These are phyloP conservation scores for Sporisorium exsertum DNA, from an alignment of 1,284 basidiomycete species.

Conservation along the genomic window DNA sequence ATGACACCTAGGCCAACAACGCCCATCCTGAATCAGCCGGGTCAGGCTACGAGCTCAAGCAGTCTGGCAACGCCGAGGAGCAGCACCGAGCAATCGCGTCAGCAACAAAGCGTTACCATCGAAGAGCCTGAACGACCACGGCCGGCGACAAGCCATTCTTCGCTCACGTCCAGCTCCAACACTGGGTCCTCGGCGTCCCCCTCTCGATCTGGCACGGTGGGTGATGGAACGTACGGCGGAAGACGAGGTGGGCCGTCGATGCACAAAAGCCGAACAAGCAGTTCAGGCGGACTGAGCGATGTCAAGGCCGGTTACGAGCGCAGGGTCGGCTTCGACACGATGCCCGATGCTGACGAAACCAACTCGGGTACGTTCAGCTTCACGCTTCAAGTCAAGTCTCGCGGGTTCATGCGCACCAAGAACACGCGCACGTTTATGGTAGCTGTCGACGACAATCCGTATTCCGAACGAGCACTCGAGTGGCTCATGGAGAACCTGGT, in stretches of 20 bases:
- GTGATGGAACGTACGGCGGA: constrained; percentile 55
- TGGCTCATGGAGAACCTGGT: constrained; percentile 80
- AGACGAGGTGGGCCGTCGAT: constrained; percentile 41
- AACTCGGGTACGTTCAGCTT: constrained; percentile 60
- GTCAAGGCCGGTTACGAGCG: constrained; percentile 60
- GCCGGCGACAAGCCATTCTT: constrained; percentile 22
- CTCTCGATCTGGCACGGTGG: constrained; percentile 33
- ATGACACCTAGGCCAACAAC: constrained; percentile 38
- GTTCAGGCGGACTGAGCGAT: constrained; percentile 54
- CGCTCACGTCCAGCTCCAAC: constrained; percentile 22
- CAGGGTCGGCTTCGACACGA: constrained; percentile 68
- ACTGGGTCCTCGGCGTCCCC: constrained; percentile 24
- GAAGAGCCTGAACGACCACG: constrained; percentile 45
- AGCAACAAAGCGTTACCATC: constrained; percentile 43
- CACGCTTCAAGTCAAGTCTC: constrained; percentile 80
- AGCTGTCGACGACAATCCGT: constrained; percentile 81
- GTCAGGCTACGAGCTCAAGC: constrained; percentile 15
- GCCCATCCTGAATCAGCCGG: constrained; percentile 36
- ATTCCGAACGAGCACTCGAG: constrained; percentile 62
- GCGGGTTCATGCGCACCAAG: constrained; percentile 81
- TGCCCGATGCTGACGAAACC: constrained; percentile 67
- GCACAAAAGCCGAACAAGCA: constrained; percentile 43
- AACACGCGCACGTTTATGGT: constrained; percentile 91
- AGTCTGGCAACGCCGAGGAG: constrained; percentile 30
- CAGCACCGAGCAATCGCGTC: constrained; percentile 33